phyloP scores from a whole-genome alignment of 352 stramenopile species.

The Globisporangium mamillatum region DNA sequence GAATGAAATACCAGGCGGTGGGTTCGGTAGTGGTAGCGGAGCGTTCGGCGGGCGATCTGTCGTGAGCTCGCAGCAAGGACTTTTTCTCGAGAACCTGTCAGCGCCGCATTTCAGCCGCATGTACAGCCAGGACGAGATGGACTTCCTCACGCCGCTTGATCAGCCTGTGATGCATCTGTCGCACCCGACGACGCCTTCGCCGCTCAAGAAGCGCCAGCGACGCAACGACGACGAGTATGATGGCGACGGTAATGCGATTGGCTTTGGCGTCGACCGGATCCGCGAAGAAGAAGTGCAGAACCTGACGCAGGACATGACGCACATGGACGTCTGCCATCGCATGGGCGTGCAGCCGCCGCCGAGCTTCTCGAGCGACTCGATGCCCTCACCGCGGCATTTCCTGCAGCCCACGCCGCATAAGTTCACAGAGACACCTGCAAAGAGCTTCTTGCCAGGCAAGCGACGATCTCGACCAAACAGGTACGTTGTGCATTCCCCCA shows the following conservation, averaged over 20 bases:
- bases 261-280: constrained; percentile 29
- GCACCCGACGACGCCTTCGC: constrained; percentile 77
- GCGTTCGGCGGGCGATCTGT: neutral
- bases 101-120: constrained; percentile 39
- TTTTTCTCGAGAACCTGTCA: constrained; percentile 25
- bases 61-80: constrained; percentile 30
- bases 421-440: constrained; percentile 20
- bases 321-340: constrained; percentile 55
- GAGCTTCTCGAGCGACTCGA: constrained; percentile 56
- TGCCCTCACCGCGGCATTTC: constrained; percentile 36
- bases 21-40: neutral
- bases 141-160: constrained; percentile 83
- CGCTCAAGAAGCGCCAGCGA: constrained; percentile 74
- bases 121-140: constrained; percentile 83
- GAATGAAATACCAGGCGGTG: constrained; percentile 3
- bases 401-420: constrained; percentile 33
- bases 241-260: neutral
- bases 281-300: constrained; percentile 66
- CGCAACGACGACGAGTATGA: constrained; percentile 22
- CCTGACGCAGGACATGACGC: constrained; percentile 70
- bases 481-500: neutral
- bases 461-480: constrained; percentile 24
- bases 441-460: constrained; percentile 25
- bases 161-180: constrained; percentile 81
- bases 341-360: constrained; percentile 24